Conservation (phyloP, 2,329 filamentous ascomycete species). For the Cordyceps pruinosa region DNA sequence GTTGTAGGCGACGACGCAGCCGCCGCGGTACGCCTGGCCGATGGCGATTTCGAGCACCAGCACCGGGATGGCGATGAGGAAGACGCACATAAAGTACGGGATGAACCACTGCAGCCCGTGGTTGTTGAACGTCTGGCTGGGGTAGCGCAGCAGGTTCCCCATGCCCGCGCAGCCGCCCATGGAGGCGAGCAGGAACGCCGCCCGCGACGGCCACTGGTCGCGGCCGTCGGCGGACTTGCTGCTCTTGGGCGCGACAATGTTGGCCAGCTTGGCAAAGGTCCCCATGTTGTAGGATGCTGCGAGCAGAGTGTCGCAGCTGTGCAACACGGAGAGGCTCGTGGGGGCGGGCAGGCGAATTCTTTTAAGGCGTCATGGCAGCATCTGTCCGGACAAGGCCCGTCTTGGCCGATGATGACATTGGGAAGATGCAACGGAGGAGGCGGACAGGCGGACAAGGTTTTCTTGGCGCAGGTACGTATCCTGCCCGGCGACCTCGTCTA, state of each 20-base stretch:
- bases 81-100: slow-evolving; percentile 48
- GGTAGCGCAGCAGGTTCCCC: slow-evolving; percentile 51
- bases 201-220: slow-evolving; percentile 49
- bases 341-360: not conserved
- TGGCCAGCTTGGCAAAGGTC: slow-evolving; percentile 24
- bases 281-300: slow-evolving; percentile 3
- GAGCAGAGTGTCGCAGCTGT: not conserved
- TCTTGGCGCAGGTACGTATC: not conserved
- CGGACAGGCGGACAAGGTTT: slow-evolving; percentile 5
- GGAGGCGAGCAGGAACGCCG: slow-evolving; percentile 49
- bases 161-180: slow-evolving; percentile 54
- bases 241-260: slow-evolving; percentile 30
- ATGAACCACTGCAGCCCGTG: slow-evolving; percentile 55
- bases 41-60: slow-evolving; percentile 59
- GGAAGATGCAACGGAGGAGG: not conserved
- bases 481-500: not conserved
- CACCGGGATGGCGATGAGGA: slow-evolving; percentile 48
- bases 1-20: slow-evolving; percentile 48
- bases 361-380: not conserved
- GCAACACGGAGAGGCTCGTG: not conserved
- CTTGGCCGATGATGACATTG: slow-evolving; percentile 7
- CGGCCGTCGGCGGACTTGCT: slow-evolving; percentile 33
- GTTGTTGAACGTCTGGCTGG: slow-evolving; percentile 54
- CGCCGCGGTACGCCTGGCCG: slow-evolving; percentile 56
- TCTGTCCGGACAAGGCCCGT: not conserved